Conservation (phyloP, 202 grass and related monocot species). For the Zizania palustris region DNA sequence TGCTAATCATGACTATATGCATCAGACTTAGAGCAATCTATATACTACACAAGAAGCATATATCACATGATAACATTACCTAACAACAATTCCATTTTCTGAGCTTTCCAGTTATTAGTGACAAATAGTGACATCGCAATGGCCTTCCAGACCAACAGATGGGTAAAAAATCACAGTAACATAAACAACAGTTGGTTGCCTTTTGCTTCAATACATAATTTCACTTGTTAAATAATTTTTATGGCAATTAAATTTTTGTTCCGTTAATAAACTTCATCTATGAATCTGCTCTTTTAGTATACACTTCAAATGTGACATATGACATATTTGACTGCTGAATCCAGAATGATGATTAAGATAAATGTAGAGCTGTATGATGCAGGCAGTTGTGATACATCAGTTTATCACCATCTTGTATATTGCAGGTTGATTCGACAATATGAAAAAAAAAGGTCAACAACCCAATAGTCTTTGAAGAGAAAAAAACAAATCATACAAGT, state of each 20-base stretch:
- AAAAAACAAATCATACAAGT: too few relatives aligned
- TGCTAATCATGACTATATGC: background rate
- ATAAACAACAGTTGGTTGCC: background rate
- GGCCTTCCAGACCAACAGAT: background rate
- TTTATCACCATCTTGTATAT: background rate
- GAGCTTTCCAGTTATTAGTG: slow-evolving; percentile 24
- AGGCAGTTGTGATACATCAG: background rate
- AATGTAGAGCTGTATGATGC: background rate
- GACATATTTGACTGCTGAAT: slow-evolving; percentile 10
- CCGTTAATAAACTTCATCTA: background rate
- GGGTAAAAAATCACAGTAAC: slow-evolving; percentile 6
- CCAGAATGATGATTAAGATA: background rate
- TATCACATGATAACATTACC: background rate
- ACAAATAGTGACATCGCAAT: slow-evolving; percentile 1
- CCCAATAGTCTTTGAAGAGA: background rate
- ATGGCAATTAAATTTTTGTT: slow-evolving; percentile 4
- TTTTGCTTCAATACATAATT: background rate
- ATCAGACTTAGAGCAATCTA: background rate
- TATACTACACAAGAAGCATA: slow-evolving; percentile 9
- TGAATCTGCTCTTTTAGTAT: background rate
- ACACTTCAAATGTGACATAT: slow-evolving; percentile 24
- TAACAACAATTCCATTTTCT: background rate
- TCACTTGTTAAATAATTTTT: slow-evolving; percentile 2
- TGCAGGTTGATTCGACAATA: background rate
- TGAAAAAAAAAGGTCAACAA: background rate